Evolutionary conservation across 2,329 filamentous ascomycete genomes (phyloP).

Genomic region (Xylaria sp.): DNA sequence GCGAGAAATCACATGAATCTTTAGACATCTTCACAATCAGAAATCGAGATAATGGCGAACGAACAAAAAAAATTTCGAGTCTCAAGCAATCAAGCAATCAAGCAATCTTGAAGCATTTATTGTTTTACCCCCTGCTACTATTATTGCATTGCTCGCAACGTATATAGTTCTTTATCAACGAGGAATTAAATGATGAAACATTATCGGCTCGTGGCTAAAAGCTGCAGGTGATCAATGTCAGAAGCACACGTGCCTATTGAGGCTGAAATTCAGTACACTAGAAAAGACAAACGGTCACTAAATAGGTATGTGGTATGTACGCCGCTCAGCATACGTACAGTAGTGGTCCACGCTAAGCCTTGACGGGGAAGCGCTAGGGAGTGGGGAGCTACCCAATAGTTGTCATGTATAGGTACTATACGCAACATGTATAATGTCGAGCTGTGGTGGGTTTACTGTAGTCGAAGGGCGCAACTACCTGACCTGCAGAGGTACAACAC

Average conservation of each 20-base stretch:
- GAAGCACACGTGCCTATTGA: conserved; percentile 31
- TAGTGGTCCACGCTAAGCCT: background rate
- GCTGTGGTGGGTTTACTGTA: background rate
- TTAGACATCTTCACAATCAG: background rate
- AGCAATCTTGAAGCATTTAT: background rate
- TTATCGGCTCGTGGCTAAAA: conserved; percentile 23
- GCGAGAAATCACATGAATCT: too few relatives aligned
- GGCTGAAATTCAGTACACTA: conserved; percentile 23
- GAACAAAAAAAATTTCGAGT: background rate
- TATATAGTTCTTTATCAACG: background rate
- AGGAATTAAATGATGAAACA: conserved; percentile 13
- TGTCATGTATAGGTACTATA: too few relatives aligned
- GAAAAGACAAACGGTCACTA: background rate
- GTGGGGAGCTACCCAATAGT: too few relatives aligned
- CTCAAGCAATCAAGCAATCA: too few relatives aligned
- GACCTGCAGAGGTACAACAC: conserved; percentile 1
- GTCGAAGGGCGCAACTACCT: conserved; percentile 1
- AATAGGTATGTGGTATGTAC: background rate
- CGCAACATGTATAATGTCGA: too few relatives aligned
- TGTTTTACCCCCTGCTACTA: background rate
- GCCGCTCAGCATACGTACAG: too few relatives aligned
- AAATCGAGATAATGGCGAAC: background rate
- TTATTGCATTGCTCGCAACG: background rate
- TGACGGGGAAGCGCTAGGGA: background rate
- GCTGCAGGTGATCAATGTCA: conserved; percentile 25